Base-by-base conservation (phyloP, 2,329 filamentous ascomycete genomes). In the Colletotrichum eleusines region DNA sequence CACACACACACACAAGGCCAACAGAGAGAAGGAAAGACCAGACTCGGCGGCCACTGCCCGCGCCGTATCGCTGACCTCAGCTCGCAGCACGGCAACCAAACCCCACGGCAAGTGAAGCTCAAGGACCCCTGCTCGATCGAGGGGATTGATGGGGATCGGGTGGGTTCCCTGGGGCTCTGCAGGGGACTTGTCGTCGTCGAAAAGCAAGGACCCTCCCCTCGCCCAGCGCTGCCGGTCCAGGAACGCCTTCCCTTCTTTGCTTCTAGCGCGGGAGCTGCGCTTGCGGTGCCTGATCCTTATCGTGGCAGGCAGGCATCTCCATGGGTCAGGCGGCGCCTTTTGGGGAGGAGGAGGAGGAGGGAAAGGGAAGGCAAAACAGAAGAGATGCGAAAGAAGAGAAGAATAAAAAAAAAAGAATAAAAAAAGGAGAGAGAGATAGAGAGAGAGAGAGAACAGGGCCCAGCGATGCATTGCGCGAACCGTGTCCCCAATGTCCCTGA, bases 91-190 rank as follows among this genome's bases (percentile, higher is more conserved):
- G 63, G 68, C 68, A 71, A 61, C 18, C 6, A 23, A 53, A 53
- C 68, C 68, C 68, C 68, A 71, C 68, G 68, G 58, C 68, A 71
- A 65, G 48, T 60, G 60, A 68, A 71, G 68, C 68, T 71, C 63
- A 57, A 58, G 55, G 53, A 40, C 54, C 68, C 64, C 53, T 71
- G 64, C 38, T 58, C 63, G 68, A 71, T 71, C 68, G 68, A 71
- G 58, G 53, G 63, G 68, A 71, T 63, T 68, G 63, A 71, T 71
- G 68, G 68, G 64, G 68, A 68, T 71, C 68, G 63, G 50, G 68
- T 71, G 68, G 68, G 68, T 71, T 71, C 68, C 67, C 68, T 71
- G 68, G 68, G 68, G 68, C 64, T 71, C 64, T 68, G 58, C 68
- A 71, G 46, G 64, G 68, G 63, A 35, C 44, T 58, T 68, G 50